Percentiles rank a stretch among this genome's conserved stretches.
Conservation (phyloP, 139 green algal genomes). For the Raphidocelis subcapitata region DNA sequence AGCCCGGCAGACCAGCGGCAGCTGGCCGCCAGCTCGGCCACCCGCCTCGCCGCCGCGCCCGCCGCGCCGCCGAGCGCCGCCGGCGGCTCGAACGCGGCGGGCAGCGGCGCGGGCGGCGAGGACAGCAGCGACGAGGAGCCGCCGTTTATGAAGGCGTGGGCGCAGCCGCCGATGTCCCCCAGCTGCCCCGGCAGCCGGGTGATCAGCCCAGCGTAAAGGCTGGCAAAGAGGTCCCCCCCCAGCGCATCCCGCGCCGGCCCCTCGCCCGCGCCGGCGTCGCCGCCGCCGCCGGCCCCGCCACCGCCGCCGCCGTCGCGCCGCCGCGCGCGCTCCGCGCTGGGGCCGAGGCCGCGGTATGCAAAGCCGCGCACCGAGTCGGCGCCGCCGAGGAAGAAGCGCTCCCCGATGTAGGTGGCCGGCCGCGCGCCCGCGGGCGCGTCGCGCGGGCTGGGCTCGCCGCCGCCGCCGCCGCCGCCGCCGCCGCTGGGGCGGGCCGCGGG, state of each 20-base stretch:
- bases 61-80: not conserved
- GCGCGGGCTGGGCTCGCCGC: too few relatives aligned
- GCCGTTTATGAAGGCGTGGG: constrained; percentile 76
- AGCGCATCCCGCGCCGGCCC: constrained; percentile 48
- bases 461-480: too few relatives aligned
- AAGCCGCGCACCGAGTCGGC: constrained; percentile 23
- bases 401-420: not conserved
- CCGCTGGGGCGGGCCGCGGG: too few relatives aligned
- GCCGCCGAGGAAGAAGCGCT: constrained; percentile 12
- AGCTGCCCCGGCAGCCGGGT: constrained; percentile 21
- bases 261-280: not conserved
- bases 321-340: constrained; percentile 12
- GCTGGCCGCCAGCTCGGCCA: not conserved
- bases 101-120: not conserved
- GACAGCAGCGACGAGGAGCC: constrained; percentile 55
- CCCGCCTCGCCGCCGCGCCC: not conserved
- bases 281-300: not conserved
- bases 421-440: too few relatives aligned
- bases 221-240: constrained; percentile 63
- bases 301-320: not conserved
- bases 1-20: constrained; percentile 49
- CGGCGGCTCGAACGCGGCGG: not conserved
- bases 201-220: constrained; percentile 62
- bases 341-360: constrained; percentile 16
- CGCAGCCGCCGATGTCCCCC: constrained; percentile 43